A percentile compares a stretch with the other conserved stretches of the same genome.
Evolutionary conservation across 306 rosid genomes (phyloP).

Genomic region (Ammopiptanthus mongolicus): DNA sequence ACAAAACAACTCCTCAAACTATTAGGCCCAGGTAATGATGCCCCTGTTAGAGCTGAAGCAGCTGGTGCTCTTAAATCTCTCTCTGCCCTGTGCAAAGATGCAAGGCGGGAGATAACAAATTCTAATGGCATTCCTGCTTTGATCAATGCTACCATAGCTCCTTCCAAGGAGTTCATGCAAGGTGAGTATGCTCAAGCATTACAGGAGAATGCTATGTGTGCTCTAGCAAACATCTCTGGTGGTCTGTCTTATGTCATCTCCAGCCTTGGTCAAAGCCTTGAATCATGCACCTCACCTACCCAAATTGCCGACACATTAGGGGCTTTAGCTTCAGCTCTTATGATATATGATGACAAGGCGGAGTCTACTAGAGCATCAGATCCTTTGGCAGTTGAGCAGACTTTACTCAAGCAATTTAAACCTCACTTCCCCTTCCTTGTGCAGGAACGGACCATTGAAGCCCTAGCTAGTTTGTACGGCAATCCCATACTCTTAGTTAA

Average conservation of each 20-base stretch:
- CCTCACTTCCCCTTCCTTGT: constrained; percentile 63
- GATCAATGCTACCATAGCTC: constrained; percentile 98
- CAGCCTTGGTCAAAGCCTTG: constrained; percentile 98
- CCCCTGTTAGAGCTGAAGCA: constrained; percentile 96
- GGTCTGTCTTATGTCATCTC: constrained; percentile 93
- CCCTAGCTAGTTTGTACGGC: constrained; percentile 95
- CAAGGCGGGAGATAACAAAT: constrained; percentile 84
- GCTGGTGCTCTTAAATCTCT: constrained; percentile 95
- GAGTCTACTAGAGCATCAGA: constrained; percentile 86
- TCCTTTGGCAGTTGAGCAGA: constrained; percentile 73
- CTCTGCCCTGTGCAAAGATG: constrained; percentile 88
- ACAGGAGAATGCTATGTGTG: constrained; percentile 98
- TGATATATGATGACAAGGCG: constrained; percentile 87
- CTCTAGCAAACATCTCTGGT: constrained; percentile 96
- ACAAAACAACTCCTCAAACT: constrained; percentile 89
- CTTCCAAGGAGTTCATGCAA: constrained; percentile 99
- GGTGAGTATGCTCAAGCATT: constrained; percentile 95
- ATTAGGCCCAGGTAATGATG: constrained; percentile 85
- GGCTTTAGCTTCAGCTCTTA: constrained; percentile 97
- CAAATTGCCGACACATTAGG: constrained; percentile 93
- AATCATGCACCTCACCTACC: constrained; percentile 81
- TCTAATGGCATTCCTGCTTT: constrained; percentile 88
- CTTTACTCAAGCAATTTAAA: constrained; percentile 75
- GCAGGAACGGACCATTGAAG: constrained; percentile 95
- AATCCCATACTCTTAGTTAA: constrained; percentile 64